A percentile compares a stretch with the other conserved stretches of the same genome.
Conservation (phyloP, 2,329 filamentous ascomycete species). For the Colletotrichum zoysiae region DNA sequence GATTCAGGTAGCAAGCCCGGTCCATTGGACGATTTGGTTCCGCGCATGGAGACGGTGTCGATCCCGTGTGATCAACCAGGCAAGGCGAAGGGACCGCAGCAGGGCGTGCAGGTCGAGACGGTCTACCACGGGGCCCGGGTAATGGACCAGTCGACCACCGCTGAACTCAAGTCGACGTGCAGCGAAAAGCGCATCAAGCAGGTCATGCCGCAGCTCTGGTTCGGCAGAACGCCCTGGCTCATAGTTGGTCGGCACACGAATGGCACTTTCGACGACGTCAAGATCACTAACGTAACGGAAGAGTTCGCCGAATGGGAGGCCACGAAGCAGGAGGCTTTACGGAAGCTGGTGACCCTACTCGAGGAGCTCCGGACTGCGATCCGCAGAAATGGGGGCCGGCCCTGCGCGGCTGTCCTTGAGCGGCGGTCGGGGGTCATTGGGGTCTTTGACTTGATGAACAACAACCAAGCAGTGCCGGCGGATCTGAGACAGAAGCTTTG, state of each 20-base stretch:
- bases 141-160: slow-evolving; percentile 40
- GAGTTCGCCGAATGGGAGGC: slow-evolving; percentile 1
- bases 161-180: slow-evolving; percentile 44
- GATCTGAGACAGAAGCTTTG: background rate
- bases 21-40: background rate
- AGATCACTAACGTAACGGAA: background rate
- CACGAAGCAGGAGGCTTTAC: background rate
- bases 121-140: background rate
- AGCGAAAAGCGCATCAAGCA: background rate
- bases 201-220: slow-evolving; percentile 47
- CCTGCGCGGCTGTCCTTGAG: background rate
- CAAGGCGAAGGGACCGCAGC: no score
- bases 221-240: slow-evolving; percentile 46
- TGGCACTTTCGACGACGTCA: slow-evolving; percentile 39
- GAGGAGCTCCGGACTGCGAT: background rate
- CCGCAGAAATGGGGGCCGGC: background rate
- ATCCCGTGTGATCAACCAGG: background rate
- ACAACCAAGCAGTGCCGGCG: background rate
- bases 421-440: background rate
- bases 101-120: background rate
- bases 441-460: background rate
- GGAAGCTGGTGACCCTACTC: slow-evolving; percentile 12
- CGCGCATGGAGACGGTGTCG: background rate
- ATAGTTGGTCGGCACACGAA: slow-evolving; percentile 43
- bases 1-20: background rate